Percentiles rank a stretch among this genome's conserved stretches.
Conservation (phyloP, 257 asterid species). For the Przewalskia tangutica region DNA sequence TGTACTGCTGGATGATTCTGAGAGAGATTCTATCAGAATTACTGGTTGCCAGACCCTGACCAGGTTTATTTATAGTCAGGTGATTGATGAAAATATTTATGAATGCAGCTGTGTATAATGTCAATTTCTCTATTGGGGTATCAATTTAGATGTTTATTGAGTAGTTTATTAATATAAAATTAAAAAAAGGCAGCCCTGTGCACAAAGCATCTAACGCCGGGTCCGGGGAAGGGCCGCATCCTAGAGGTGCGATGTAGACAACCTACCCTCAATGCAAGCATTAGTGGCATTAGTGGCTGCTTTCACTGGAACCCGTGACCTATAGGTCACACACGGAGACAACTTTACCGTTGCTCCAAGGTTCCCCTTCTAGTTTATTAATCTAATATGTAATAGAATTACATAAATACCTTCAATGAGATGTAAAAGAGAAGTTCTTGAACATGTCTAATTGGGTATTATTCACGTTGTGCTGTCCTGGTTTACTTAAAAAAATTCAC, state of each 20-base stretch:
- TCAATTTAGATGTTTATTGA: neutral
- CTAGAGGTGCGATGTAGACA: no score
- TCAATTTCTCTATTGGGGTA: neutral
- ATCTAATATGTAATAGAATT: neutral
- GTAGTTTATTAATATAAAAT: neutral
- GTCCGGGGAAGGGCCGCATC: no score
- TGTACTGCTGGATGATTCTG: constrained; percentile 68
- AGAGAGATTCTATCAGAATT: constrained; percentile 47
- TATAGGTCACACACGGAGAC: no score
- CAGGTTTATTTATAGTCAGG: constrained; percentile 78
- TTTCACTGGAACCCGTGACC: no score
- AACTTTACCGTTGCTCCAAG: no score
- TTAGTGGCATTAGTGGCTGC: no score
- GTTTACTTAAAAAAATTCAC: neutral
- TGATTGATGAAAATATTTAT: constrained; percentile 13
- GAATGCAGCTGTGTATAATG: neutral
- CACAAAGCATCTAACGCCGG: no score
- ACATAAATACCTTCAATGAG: neutral
- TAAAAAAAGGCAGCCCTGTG: no score
- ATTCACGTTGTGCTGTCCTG: neutral
- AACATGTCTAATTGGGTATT: neutral
- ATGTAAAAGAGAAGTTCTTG: neutral
- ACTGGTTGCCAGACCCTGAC: constrained; percentile 79
- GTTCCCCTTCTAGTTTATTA: neutral
- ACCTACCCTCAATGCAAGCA: no score